phyloP scores from a whole-genome alignment of 2,329 filamentous ascomycete genomes.

The Exophiala sp. region DNA sequence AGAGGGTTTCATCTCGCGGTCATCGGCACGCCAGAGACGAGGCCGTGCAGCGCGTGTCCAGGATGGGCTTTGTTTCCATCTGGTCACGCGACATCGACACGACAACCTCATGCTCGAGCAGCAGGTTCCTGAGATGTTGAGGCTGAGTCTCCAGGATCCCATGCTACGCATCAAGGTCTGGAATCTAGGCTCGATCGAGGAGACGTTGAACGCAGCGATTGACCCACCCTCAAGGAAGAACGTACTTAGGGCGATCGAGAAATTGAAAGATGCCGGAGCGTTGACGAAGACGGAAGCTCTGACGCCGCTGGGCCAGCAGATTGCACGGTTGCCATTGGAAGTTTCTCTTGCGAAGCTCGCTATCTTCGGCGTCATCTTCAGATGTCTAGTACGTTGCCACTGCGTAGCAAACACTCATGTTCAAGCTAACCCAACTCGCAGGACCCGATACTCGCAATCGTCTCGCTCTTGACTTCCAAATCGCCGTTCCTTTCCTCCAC shows the following conservation, averaged over 20 bases:
- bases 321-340: slow-evolving; percentile 85
- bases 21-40: slow-evolving; percentile 91
- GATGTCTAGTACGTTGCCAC: slow-evolving; percentile 57
- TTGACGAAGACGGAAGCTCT: slow-evolving; percentile 77
- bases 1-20: slow-evolving; percentile 91
- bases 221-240: slow-evolving; percentile 91
- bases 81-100: slow-evolving; percentile 87
- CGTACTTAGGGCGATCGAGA: slow-evolving; percentile 86
- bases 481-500: slow-evolving; percentile 88
- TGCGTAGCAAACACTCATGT: not conserved
- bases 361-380: slow-evolving; percentile 79
- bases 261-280: slow-evolving; percentile 87
- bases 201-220: slow-evolving; percentile 80
- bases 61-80: slow-evolving; percentile 88
- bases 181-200: slow-evolving; percentile 88
- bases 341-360: slow-evolving; percentile 94
- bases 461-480: slow-evolving; percentile 90
- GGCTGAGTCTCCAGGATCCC: slow-evolving; percentile 87
- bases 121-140: slow-evolving; percentile 94
- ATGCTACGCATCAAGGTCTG: slow-evolving; percentile 97
- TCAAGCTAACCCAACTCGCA: not conserved
- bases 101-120: slow-evolving; percentile 72
- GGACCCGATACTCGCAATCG: slow-evolving; percentile 86
- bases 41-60: slow-evolving; percentile 94
- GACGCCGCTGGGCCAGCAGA: slow-evolving; percentile 78